Evolutionary conservation across 176 grass and related monocot genomes (phyloP).

Genomic region (Typha latifolia): DNA sequence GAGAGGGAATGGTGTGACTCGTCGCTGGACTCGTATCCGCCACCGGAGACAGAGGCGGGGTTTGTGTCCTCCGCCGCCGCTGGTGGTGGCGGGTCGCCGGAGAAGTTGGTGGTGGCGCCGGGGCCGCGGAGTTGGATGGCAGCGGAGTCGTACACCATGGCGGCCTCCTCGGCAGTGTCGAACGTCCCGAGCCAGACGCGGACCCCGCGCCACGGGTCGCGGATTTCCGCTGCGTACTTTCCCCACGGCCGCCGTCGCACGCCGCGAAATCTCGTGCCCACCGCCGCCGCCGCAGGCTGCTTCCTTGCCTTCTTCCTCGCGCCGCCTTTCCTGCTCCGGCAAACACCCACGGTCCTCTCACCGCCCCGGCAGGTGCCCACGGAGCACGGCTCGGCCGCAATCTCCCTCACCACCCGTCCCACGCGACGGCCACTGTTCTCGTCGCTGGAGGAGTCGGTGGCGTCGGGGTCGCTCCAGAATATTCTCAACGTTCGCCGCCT

Average conservation of each 20-base stretch:
- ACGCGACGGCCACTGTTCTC: slow-evolving; percentile 19
- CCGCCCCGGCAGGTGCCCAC: not conserved
- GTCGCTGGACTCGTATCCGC: slow-evolving; percentile 53
- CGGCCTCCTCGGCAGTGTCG: slow-evolving; percentile 87
- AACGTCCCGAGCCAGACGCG: slow-evolving; percentile 95
- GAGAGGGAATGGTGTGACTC: slow-evolving; percentile 51
- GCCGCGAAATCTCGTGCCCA: slow-evolving; percentile 67
- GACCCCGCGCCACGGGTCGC: slow-evolving; percentile 70
- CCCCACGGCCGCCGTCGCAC: slow-evolving; percentile 76
- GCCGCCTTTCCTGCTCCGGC: not conserved
- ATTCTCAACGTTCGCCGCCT: slow-evolving; percentile 34
- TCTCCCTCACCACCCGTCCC: slow-evolving; percentile 15
- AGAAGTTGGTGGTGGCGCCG: slow-evolving; percentile 51
- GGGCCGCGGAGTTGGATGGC: slow-evolving; percentile 60
- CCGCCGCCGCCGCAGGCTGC: not conserved
- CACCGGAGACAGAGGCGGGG: not conserved
- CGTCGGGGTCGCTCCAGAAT: slow-evolving; percentile 40
- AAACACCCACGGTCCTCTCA: not conserved
- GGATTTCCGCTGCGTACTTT: slow-evolving; percentile 85
- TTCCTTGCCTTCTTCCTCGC: slow-evolving; percentile 7
- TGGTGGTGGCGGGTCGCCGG: not conserved
- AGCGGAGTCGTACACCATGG: slow-evolving; percentile 66
- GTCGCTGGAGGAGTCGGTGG: slow-evolving; percentile 27
- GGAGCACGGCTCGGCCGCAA: slow-evolving; percentile 1
- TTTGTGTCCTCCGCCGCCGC: slow-evolving; percentile 2